Evolutionary conservation across 2,329 filamentous ascomycete genomes (phyloP).

Genomic region (Didymella arachidicola): DNA sequence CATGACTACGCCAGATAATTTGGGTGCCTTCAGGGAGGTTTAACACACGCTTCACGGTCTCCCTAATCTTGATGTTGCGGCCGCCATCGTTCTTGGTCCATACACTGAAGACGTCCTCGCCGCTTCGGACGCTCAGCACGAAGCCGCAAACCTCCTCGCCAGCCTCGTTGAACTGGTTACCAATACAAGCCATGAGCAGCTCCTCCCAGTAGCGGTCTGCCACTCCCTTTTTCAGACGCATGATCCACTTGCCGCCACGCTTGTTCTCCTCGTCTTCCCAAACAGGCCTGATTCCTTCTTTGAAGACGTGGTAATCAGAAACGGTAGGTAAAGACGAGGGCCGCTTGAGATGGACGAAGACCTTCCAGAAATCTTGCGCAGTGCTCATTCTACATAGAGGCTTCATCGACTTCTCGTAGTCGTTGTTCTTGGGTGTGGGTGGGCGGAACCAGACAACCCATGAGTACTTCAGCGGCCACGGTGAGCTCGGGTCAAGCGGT

Average conservation of each 20-base stretch:
- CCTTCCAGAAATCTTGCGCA: slow-evolving; percentile 88
- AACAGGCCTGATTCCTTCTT: slow-evolving; percentile 92
- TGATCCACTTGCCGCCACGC: slow-evolving; percentile 95
- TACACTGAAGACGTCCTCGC: slow-evolving; percentile 96
- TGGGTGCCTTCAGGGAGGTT: slow-evolving; percentile 86
- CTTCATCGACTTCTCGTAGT: slow-evolving; percentile 96
- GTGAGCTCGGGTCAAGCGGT: slow-evolving; percentile 49
- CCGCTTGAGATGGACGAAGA: slow-evolving; percentile 88
- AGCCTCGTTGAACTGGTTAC: slow-evolving; percentile 92
- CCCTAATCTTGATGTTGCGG: slow-evolving; percentile 93
- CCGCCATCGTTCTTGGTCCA: slow-evolving; percentile 96
- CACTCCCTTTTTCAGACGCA: slow-evolving; percentile 95
- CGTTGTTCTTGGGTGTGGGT: slow-evolving; percentile 94
- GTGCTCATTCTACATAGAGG: slow-evolving; percentile 82
- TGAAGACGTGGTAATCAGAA: slow-evolving; percentile 98
- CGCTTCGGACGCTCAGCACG: slow-evolving; percentile 91
- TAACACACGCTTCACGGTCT: slow-evolving; percentile 91
- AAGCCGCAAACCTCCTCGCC: slow-evolving; percentile 94
- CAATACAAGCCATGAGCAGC: slow-evolving; percentile 85
- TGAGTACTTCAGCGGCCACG: slow-evolving; percentile 74
- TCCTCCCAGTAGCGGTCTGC: slow-evolving; percentile 98
- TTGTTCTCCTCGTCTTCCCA: slow-evolving; percentile 99
- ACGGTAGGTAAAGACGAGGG: slow-evolving; percentile 88
- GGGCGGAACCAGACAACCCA: slow-evolving; percentile 99
- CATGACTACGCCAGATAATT: slow-evolving; percentile 94